A percentile compares a stretch with the other conserved stretches of the same genome.
These are phyloP conservation scores for Petunia axillaris DNA, from an alignment of 257 asterid species.

Conservation along the genomic window DNA sequence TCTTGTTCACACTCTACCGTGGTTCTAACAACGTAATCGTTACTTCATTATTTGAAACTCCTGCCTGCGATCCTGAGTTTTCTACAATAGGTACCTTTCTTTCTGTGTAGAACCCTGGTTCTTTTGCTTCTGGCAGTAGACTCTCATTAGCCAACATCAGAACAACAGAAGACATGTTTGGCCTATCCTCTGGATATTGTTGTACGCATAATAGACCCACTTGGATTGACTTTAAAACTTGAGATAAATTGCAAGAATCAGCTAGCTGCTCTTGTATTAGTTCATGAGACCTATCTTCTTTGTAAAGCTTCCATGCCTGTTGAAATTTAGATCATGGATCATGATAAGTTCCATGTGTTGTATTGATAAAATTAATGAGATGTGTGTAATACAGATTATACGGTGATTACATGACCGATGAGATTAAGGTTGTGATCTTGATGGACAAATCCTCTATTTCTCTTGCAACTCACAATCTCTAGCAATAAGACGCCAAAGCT, in stretches of 20 bases:
- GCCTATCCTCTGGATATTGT: slow-evolving; percentile 14
- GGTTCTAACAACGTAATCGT: slow-evolving; percentile 1
- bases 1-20: not conserved
- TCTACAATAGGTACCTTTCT: not conserved
- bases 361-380: not conserved
- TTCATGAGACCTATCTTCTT: not conserved
- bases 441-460: slow-evolving; percentile 35
- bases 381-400: not conserved
- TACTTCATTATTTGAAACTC: slow-evolving; percentile 10
- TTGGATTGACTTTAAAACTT: slow-evolving; percentile 24
- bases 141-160: slow-evolving; percentile 14
- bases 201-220: slow-evolving; percentile 25
- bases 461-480: slow-evolving; percentile 38
- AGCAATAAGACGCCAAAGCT: slow-evolving; percentile 40
- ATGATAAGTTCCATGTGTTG: not conserved
- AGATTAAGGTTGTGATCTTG: slow-evolving; percentile 37
- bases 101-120: slow-evolving; percentile 8
- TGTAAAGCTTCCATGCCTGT: slow-evolving; percentile 30
- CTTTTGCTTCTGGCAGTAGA: slow-evolving; percentile 2
- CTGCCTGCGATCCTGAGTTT: not conserved
- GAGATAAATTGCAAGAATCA: not conserved
- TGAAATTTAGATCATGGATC: not conserved
- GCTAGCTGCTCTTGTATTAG: not conserved
- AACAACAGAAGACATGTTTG: slow-evolving; percentile 20
- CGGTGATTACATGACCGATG: slow-evolving; percentile 37